Evolutionary conservation across 2,329 filamentous ascomycete species (phyloP), one percentile per base, ranked within the genome.

Genomic region (Aspergillus sergii): DNA sequence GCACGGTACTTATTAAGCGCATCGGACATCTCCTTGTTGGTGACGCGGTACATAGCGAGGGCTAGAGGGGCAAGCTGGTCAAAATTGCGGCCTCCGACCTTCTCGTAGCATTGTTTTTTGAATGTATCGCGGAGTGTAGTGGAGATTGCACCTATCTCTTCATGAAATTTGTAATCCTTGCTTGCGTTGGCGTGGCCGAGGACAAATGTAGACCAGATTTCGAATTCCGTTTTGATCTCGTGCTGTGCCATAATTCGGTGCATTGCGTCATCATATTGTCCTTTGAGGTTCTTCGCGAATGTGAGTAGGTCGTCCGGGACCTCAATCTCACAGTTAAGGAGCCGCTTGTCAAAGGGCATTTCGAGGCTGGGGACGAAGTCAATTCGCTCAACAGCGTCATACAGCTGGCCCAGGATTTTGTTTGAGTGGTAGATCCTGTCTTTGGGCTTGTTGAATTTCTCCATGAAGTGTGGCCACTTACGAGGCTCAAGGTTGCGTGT

Each of bases 141-240:
- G 1, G 90, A 86, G 23, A 94, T 87, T 5, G 84, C 82, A 0
- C 91, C 91, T 36, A 98, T 87, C 19, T 91, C 90, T 76, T 99
- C 94, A 56, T 93, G 89, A 55, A 93, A 87, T 72, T 95, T 96
- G 81, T 96, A 98, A 66, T 95, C 92, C 10, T 84, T 86, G 39
- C 86, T 88, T 30, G 92, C 85, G 0, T 87, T 84, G 10, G 91
- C 91, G 72, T 91, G 92, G 1, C 86, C 85, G 62, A 98, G 82
- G 2, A 94, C 87, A 75, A 97, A 98, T 0, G 92, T 89, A 0
- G 93, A 90, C 88, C 90, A 97, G 12, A 96, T 86, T 76, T 99
- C 95, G 68, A 97, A 97, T 71, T 99, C 95, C 0, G 91, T 96
- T 21, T 82, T 79, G 61, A 98, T 91, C 50, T 91, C 90, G 68